phyloP scores from a whole-genome alignment of 495 filamentous ascomycete species.

The Oidiodendron maius region DNA sequence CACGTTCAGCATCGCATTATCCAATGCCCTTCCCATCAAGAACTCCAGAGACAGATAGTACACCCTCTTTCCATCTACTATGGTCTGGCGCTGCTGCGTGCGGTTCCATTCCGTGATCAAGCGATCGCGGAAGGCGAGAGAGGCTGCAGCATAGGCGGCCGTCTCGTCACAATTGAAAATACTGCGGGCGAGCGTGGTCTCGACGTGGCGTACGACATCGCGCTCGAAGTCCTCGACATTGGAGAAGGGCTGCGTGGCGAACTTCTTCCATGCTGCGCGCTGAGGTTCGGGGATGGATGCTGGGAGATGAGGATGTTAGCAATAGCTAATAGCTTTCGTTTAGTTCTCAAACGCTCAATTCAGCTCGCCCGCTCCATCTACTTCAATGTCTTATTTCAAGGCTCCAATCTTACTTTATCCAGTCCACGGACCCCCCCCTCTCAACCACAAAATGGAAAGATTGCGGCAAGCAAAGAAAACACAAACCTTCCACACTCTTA shows the following conservation, averaged over 20 bases:
- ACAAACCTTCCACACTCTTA: slow-evolving; percentile 77
- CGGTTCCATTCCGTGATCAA: slow-evolving; percentile 95
- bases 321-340: too few relatives aligned
- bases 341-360: background rate
- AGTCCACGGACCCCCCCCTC: too few relatives aligned
- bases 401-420: too few relatives aligned
- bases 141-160: slow-evolving; percentile 86
- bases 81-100: slow-evolving; percentile 94
- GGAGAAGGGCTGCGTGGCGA: slow-evolving; percentile 63
- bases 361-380: background rate
- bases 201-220: slow-evolving; percentile 88
- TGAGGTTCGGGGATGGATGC: slow-evolving; percentile 80
- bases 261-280: slow-evolving; percentile 82
- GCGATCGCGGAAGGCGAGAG: slow-evolving; percentile 86
- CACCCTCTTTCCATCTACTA: slow-evolving; percentile 81
- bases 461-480: background rate
- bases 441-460: background rate
- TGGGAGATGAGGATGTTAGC: slow-evolving; percentile 19
- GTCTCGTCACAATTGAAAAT: slow-evolving; percentile 97
- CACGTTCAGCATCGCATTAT: slow-evolving; percentile 98
- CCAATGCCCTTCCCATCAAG: slow-evolving; percentile 89
- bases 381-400: background rate
- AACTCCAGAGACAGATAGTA: slow-evolving; percentile 98
- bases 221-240: slow-evolving; percentile 62
- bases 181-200: slow-evolving; percentile 92